These are phyloP conservation scores for Aspergillus taichungensis DNA, from an alignment of 495 filamentous ascomycete genomes.

Conservation along the genomic window DNA sequence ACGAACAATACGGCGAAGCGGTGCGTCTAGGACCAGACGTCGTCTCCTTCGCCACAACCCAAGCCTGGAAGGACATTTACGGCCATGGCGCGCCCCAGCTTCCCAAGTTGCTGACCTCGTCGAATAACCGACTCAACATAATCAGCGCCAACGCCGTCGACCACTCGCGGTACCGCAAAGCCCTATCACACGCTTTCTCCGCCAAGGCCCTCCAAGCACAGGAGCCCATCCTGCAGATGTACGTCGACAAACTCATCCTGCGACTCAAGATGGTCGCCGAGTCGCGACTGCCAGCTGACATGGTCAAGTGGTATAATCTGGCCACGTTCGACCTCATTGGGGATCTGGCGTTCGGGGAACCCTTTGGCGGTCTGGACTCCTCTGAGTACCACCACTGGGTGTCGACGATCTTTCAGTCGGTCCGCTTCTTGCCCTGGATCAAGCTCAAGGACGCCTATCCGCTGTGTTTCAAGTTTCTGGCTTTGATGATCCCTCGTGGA, in stretches of 20 bases:
- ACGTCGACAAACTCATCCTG: conserved; percentile 41
- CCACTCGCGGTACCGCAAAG: conserved; percentile 15
- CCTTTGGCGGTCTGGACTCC: conserved; percentile 45
- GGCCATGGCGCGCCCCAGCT: conserved; percentile 5
- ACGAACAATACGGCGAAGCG: conserved; percentile 35
- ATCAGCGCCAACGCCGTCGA: conserved; percentile 15
- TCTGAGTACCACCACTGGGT: conserved; percentile 42
- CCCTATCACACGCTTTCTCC: conserved; percentile 44
- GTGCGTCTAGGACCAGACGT: conserved; percentile 39
- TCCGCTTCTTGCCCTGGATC: not conserved
- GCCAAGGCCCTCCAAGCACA: conserved; percentile 40
- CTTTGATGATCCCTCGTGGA: not conserved
- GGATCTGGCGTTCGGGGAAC: conserved; percentile 47
- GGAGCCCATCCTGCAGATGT: conserved; percentile 36
- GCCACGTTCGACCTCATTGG: conserved; percentile 52
- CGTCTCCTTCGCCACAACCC: conserved; percentile 30
- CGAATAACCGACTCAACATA: conserved; percentile 1
- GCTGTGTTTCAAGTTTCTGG: not conserved
- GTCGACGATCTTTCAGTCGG: conserved; percentile 24
- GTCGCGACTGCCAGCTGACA: conserved; percentile 13
- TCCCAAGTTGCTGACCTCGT: not conserved
- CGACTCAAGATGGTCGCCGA: conserved; percentile 19
- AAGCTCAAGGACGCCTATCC: not conserved
- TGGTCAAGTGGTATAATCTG: conserved; percentile 45
- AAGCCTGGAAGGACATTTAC: conserved; percentile 44